Conservation (phyloP, 805 yeast species). For the Torulaspora quercuum region DNA sequence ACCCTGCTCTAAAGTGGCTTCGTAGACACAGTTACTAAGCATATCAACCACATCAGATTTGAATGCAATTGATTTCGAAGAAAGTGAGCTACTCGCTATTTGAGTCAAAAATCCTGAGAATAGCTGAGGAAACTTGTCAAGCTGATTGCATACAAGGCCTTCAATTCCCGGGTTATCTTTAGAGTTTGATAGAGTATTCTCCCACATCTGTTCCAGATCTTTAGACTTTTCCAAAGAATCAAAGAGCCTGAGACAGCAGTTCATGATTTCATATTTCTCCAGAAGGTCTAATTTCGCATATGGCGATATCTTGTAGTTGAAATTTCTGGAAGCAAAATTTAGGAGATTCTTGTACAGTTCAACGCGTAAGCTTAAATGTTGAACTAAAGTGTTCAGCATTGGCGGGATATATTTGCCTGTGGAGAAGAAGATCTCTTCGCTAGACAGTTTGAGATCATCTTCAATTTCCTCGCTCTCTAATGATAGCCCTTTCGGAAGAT, state of each 20-base stretch:
- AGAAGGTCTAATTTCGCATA: conserved; percentile 41
- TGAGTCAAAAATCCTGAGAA: conserved; percentile 26
- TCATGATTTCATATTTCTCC: conserved; percentile 42
- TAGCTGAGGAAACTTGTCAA: conserved; percentile 29
- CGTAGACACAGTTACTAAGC: conserved; percentile 28
- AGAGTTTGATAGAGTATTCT: conserved; percentile 8
- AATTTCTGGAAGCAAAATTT: conserved; percentile 45
- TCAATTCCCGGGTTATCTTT: conserved; percentile 18
- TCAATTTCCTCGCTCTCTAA: conserved; percentile 47
- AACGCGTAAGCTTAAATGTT: conserved; percentile 51
- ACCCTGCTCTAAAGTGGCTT: conserved; percentile 37
- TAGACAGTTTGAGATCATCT: conserved; percentile 48
- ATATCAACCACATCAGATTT: conserved; percentile 25
- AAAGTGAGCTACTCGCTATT: conserved; percentile 10
- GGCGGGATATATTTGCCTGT: conserved; percentile 56
- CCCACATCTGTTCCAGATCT: conserved; percentile 16
- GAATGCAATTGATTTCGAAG: conserved; percentile 16
- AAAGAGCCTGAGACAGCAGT: conserved; percentile 49
- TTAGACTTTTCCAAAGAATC: conserved; percentile 13
- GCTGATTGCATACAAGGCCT: conserved; percentile 25
- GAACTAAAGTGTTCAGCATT: conserved; percentile 47
- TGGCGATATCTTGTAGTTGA: conserved; percentile 38
- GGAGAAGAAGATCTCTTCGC: conserved; percentile 55
- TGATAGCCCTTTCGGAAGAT: conserved; percentile 43
- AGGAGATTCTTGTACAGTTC: conserved; percentile 45